Percentiles rank a stretch among this genome's conserved stretches.
phyloP scores from a whole-genome alignment of 805 yeast genomes.

The Yarrowia hollandica region DNA sequence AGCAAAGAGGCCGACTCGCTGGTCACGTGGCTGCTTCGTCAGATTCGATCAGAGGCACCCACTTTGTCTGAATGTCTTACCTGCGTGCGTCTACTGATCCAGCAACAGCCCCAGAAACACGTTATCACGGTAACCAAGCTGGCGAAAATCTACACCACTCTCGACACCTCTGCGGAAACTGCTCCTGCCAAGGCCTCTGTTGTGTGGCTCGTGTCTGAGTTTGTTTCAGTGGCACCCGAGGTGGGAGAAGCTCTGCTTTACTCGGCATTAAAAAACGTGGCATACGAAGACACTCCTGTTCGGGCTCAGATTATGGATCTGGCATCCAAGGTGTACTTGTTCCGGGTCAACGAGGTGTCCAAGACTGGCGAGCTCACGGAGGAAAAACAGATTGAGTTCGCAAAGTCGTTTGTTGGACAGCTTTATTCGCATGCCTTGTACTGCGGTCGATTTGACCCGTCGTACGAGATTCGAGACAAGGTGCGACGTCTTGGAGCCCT shows the following conservation, averaged over 20 bases:
- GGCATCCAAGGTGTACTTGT: slow-evolving; percentile 69
- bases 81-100: slow-evolving; percentile 71
- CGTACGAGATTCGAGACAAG: slow-evolving; percentile 78
- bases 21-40: slow-evolving; percentile 57
- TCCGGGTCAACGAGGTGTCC: slow-evolving; percentile 48
- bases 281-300: slow-evolving; percentile 55
- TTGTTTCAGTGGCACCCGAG: slow-evolving; percentile 47
- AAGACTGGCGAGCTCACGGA: slow-evolving; percentile 31
- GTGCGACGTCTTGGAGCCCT: slow-evolving; percentile 72
- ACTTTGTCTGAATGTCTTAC: slow-evolving; percentile 63
- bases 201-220: slow-evolving; percentile 90
- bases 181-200: slow-evolving; percentile 72
- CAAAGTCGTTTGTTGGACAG: slow-evolving; percentile 21
- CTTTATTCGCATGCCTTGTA: slow-evolving; percentile 64
- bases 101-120: slow-evolving; percentile 56
- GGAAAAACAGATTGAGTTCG: slow-evolving; percentile 23
- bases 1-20: slow-evolving; percentile 44
- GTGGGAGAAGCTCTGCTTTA: slow-evolving; percentile 79
- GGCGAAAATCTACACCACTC: slow-evolving; percentile 39
- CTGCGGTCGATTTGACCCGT: slow-evolving; percentile 69
- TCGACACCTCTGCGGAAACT: slow-evolving; percentile 31
- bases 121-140: slow-evolving; percentile 57
- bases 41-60: slow-evolving; percentile 44
- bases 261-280: slow-evolving; percentile 53
- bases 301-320: slow-evolving; percentile 70